Percentiles rank a stretch among this genome's conserved stretches.
phyloP scores from a whole-genome alignment of 2,329 filamentous ascomycete genomes.

The Waltergamsia citrina region DNA sequence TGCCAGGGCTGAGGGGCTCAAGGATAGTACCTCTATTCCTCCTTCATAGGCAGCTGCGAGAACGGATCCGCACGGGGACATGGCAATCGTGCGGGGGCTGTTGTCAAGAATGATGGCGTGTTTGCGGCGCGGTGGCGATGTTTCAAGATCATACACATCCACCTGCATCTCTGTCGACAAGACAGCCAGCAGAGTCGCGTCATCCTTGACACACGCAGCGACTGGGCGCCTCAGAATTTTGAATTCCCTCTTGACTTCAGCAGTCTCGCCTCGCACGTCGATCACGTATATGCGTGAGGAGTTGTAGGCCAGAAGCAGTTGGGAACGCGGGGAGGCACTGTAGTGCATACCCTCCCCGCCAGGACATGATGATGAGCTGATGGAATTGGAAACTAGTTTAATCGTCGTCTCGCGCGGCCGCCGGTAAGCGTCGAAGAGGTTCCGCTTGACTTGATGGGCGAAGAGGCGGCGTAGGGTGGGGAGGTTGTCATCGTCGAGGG shows the following conservation, averaged over 20 bases:
- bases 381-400: slow-evolving; percentile 74
- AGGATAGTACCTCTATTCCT: slow-evolving; percentile 78
- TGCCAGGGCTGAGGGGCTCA: slow-evolving; percentile 52
- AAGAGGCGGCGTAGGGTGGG: slow-evolving; percentile 56
- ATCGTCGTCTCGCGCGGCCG: slow-evolving; percentile 62
- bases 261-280: slow-evolving; percentile 45
- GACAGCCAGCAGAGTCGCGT: slow-evolving; percentile 68
- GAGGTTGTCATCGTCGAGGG: slow-evolving; percentile 39
- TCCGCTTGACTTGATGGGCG: slow-evolving; percentile 61
- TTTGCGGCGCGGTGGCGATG: slow-evolving; percentile 57
- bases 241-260: slow-evolving; percentile 65
- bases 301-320: slow-evolving; percentile 70
- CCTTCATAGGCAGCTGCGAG: slow-evolving; percentile 78
- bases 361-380: slow-evolving; percentile 74
- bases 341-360: slow-evolving; percentile 83
- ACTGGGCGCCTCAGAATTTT: slow-evolving; percentile 70
- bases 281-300: slow-evolving; percentile 78
- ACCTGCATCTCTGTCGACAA: slow-evolving; percentile 76
- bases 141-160: slow-evolving; percentile 68
- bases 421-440: slow-evolving; percentile 68
- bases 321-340: slow-evolving; percentile 65
- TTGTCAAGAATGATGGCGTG: slow-evolving; percentile 72
- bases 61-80: slow-evolving; percentile 75
- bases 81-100: slow-evolving; percentile 64
- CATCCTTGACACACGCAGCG: slow-evolving; percentile 69